These are phyloP conservation scores for Selaginella tamariscina DNA, from an alignment of 75 land plant species.

Conservation along the genomic window DNA sequence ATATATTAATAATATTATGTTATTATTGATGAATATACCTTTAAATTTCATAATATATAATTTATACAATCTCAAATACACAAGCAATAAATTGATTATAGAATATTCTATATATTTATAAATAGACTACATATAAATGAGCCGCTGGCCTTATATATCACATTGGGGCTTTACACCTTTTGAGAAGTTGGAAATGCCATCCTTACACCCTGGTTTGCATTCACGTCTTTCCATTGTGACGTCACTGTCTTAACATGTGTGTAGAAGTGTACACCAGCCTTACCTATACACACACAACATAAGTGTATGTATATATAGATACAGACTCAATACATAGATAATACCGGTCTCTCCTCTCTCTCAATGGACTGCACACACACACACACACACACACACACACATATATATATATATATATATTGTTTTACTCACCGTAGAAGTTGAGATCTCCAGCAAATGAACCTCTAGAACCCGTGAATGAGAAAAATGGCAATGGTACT, in stretches of 20 bases:
- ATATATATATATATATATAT: neutral
- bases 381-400: too few relatives aligned
- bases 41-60: too few relatives aligned
- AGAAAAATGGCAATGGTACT: slow-evolving; percentile 91
- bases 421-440: slow-evolving; percentile 52
- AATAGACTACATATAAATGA: too few relatives aligned
- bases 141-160: slow-evolving; percentile 1
- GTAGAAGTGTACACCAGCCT: slow-evolving; percentile 90
- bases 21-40: too few relatives aligned
- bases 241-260: slow-evolving; percentile 91
- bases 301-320: too few relatives aligned
- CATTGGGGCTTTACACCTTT: slow-evolving; percentile 25
- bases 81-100: too few relatives aligned
- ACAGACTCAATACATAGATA: too few relatives aligned
- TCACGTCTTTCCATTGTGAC: slow-evolving; percentile 81
- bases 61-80: too few relatives aligned
- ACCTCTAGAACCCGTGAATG: slow-evolving; percentile 84
- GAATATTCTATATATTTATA: too few relatives aligned
- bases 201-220: slow-evolving; percentile 46
- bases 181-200: slow-evolving; percentile 90
- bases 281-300: slow-evolving; percentile 36
- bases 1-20: too few relatives aligned
- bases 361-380: too few relatives aligned
- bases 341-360: too few relatives aligned
- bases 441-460: slow-evolving; percentile 92